Evolutionary conservation across 768 basidiomycete species (phyloP).

Genomic region (Termitomyces sp.): DNA sequence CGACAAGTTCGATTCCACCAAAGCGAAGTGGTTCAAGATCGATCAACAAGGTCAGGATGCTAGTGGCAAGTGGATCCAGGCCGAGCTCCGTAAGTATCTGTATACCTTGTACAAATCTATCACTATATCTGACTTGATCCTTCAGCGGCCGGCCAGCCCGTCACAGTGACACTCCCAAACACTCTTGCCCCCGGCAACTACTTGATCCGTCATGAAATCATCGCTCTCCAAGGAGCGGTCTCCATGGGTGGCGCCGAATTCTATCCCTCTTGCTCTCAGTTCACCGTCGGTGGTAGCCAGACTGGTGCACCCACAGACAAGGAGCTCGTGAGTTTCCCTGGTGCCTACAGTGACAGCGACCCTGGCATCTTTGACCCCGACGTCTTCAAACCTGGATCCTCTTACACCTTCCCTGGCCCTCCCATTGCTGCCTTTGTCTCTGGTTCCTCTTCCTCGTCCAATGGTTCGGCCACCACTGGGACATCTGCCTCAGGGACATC

Average conservation of each 20-base stretch:
- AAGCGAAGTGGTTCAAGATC: constrained; percentile 76
- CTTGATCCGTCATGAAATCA: constrained; percentile 76
- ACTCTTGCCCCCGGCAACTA: constrained; percentile 67
- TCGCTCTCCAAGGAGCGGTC: constrained; percentile 69
- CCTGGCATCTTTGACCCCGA: constrained; percentile 66
- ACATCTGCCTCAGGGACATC: too few species aligned
- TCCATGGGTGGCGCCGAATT: constrained; percentile 68
- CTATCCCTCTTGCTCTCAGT: constrained; percentile 69
- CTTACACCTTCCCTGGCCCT: constrained; percentile 52
- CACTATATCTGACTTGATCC: neutral
- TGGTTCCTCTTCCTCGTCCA: constrained; percentile 6
- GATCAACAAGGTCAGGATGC: constrained; percentile 45
- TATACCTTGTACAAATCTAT: neutral
- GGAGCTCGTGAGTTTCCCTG: constrained; percentile 66
- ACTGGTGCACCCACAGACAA: constrained; percentile 41
- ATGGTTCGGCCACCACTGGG: neutral
- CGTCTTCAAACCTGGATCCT: constrained; percentile 31
- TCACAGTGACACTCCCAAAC: constrained; percentile 41
- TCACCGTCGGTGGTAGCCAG: constrained; percentile 52
- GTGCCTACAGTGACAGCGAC: constrained; percentile 67
- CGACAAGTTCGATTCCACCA: constrained; percentile 52
- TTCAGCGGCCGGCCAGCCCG: constrained; percentile 38
- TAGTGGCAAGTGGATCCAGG: constrained; percentile 46
- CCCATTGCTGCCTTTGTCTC: constrained; percentile 39
- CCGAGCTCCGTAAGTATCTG: constrained; percentile 44